phyloP scores from a whole-genome alignment of 2,329 filamentous ascomycete genomes.

The Byssochlamys sp. region DNA sequence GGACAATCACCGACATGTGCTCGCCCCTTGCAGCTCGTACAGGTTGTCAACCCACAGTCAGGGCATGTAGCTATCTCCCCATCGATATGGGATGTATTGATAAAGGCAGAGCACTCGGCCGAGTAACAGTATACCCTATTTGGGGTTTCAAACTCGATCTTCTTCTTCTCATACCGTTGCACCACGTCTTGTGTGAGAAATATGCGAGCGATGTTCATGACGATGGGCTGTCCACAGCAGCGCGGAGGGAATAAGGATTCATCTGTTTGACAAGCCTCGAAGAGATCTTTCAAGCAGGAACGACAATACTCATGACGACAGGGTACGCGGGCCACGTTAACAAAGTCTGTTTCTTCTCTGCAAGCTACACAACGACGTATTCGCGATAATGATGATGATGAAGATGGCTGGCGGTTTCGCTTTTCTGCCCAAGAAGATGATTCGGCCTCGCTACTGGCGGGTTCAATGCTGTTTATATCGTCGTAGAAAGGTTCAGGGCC shows the following conservation, averaged over 20 bases:
- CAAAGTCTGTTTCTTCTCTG: conserved; percentile 17
- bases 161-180: conserved; percentile 34
- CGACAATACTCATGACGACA: conserved; percentile 44
- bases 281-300: conserved; percentile 39
- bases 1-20: conserved; percentile 43
- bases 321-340: conserved; percentile 15
- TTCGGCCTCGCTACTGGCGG: not conserved
- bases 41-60: conserved; percentile 39
- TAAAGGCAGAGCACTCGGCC: conserved; percentile 39
- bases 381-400: not conserved
- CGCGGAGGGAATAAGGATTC: conserved; percentile 47
- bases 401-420: not conserved
- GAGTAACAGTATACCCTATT: conserved; percentile 45
- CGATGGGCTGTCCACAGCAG: conserved; percentile 42
- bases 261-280: conserved; percentile 37
- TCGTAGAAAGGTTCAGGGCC: not conserved
- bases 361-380: conserved; percentile 11
- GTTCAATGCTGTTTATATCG: too few species aligned
- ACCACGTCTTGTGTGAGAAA: conserved; percentile 32
- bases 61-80: conserved; percentile 33
- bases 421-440: not conserved
- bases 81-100: conserved; percentile 26
- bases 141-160: conserved; percentile 40
- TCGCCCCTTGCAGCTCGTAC: conserved; percentile 41
- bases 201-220: conserved; percentile 20